phyloP scores from a whole-genome alignment of 495 filamentous ascomycete species.

The Opeltia flavorubescens region DNA sequence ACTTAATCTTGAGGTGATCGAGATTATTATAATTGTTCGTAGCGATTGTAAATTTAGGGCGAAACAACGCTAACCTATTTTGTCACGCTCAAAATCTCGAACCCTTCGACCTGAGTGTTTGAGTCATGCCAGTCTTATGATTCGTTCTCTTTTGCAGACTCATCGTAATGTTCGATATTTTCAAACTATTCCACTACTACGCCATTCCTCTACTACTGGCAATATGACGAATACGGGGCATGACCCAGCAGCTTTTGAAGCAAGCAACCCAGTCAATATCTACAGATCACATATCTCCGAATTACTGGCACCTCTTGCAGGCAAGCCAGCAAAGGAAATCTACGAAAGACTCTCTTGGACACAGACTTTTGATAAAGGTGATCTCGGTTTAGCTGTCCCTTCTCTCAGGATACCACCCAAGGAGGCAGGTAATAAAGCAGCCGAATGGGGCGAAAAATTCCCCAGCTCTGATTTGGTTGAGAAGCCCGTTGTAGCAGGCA shows the following conservation, averaged over 20 bases:
- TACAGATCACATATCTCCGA: slow-evolving; percentile 75
- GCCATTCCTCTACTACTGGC: neutral
- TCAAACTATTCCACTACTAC: neutral
- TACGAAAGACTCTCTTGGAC: slow-evolving; percentile 73
- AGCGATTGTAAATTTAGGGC: too few relatives aligned
- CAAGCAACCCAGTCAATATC: slow-evolving; percentile 65
- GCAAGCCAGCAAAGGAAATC: slow-evolving; percentile 60
- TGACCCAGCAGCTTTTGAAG: neutral
- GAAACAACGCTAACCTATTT: too few relatives aligned
- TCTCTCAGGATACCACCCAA: slow-evolving; percentile 49
- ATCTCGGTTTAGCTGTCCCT: slow-evolving; percentile 67
- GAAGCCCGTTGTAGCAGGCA: slow-evolving; percentile 45
- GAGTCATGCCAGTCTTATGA: neutral
- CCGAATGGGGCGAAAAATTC: slow-evolving; percentile 63
- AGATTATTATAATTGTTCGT: too few relatives aligned
- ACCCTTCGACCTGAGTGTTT: too few relatives aligned
- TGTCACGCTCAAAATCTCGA: too few relatives aligned
- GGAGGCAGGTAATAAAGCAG: slow-evolving; percentile 59
- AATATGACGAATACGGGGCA: neutral
- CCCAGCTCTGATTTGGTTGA: slow-evolving; percentile 63
- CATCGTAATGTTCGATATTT: neutral
- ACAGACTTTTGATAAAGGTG: slow-evolving; percentile 72
- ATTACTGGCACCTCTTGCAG: slow-evolving; percentile 55
- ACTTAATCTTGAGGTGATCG: too few relatives aligned
- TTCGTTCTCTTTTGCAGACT: neutral